Percentiles rank a stretch among this genome's conserved stretches.
These are phyloP conservation scores for Gonapodya prolifera DNA, from an alignment of 192 early-diverging fungal species.

Conservation along the genomic window DNA sequence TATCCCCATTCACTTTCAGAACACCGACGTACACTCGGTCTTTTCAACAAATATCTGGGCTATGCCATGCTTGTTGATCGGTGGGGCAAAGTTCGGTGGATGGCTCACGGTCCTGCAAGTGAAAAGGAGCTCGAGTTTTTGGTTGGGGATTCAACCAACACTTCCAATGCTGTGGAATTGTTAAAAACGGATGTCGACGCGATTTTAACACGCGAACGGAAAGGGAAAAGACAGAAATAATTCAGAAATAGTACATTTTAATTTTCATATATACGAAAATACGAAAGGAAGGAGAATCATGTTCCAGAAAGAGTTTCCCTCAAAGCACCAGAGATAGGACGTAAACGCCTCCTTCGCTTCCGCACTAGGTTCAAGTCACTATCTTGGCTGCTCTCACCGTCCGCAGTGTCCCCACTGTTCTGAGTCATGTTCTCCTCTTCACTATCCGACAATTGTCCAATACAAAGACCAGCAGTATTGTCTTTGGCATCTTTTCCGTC, in stretches of 20 bases:
- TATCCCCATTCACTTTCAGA: neutral
- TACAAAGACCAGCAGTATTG: too few relatives aligned
- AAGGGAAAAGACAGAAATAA: too few relatives aligned
- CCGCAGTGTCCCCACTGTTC: neutral
- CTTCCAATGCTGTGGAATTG: neutral
- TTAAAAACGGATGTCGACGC: neutral
- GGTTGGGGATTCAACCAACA: neutral
- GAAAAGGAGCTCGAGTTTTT: neutral
- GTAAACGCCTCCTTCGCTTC: neutral
- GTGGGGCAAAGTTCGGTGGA: neutral
- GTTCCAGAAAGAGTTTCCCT: too few relatives aligned
- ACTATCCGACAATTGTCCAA: neutral
- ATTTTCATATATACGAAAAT: too few relatives aligned
- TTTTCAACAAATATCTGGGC: neutral
- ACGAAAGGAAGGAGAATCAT: too few relatives aligned
- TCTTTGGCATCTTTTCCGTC: too few relatives aligned
- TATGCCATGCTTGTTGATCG: neutral
- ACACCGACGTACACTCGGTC: neutral
- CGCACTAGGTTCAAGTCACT: neutral
- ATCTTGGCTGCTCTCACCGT: neutral
- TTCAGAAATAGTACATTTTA: too few relatives aligned
- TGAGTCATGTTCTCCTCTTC: neutral
- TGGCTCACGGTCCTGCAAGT: neutral
- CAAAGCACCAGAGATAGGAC: too few relatives aligned
- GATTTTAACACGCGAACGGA: neutral